A percentile compares a stretch with the other conserved stretches of the same genome.
Evolutionary conservation across 176 grass and related monocot genomes (phyloP).

Genomic region (Hsuehochloa calcarea): DNA sequence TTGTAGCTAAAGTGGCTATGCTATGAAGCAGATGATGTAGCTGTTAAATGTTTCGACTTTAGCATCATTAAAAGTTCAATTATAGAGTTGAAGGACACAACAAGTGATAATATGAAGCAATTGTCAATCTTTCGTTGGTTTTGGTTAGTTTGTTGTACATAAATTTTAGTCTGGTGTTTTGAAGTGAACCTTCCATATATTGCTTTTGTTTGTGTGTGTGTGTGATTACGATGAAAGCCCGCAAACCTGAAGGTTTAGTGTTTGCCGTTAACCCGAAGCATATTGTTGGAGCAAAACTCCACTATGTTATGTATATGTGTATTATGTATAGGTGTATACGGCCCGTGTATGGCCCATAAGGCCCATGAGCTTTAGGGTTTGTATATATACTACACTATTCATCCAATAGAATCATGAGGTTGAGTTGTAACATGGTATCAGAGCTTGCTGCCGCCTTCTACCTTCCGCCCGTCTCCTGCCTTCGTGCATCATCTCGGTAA

Average conservation of each 20-base stretch:
- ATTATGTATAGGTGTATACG: no score
- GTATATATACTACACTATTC: no score
- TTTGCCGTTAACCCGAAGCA: not conserved
- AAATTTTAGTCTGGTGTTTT: not conserved
- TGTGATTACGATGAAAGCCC: not conserved
- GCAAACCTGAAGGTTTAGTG: not conserved
- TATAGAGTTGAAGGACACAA: slow-evolving; percentile 29
- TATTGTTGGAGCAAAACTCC: not conserved
- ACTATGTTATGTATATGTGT: no score
- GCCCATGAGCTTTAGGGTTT: no score
- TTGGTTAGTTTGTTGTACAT: not conserved
- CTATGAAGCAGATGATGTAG: not conserved
- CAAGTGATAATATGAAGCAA: not conserved
- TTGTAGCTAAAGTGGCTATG: slow-evolving; percentile 24
- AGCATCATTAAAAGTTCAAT: slow-evolving; percentile 2
- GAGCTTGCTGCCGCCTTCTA: no score
- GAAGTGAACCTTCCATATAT: not conserved
- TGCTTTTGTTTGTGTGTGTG: no score
- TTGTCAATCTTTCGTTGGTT: not conserved
- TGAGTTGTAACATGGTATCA: no score
- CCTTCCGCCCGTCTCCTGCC: no score
- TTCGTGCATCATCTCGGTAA: no score
- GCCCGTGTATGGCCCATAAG: no score
- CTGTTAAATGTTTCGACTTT: slow-evolving; percentile 1
- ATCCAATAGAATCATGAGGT: no score